Base-by-base conservation (phyloP, 495 filamentous ascomycete species). In the Penicillium bovifimosum region DNA sequence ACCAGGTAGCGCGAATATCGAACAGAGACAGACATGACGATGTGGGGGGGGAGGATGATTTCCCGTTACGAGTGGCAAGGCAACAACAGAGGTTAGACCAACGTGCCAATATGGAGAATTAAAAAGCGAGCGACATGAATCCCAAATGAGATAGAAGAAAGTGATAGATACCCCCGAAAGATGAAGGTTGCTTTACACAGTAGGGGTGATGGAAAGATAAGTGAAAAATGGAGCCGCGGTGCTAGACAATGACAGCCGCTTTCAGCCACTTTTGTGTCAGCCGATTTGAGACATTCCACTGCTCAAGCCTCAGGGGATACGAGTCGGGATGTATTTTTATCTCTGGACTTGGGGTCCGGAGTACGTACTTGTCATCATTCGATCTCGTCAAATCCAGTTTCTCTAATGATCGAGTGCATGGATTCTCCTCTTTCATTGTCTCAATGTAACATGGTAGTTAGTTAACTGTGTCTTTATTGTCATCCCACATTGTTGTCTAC, bases 1-100 rank as follows among this genome's bases (percentile, higher is more conserved):
- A 96, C 72, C 57, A 96, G 83, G 72, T 97, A 96, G 66, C 95
- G 89, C 65, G 92, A 66, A 68, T 87, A 87, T 70, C 83, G 82
- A 54, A 78, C 79, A 43, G 79, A 80, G 52, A 83, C 76, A 34
- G 82, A 81, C 86, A 90, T 90, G 55, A 43, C 76, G 67, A 55
- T 32, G 51, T 56, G 43, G 47, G 53, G 38, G 52, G 41, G 42
- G 47, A 38, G 38, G 39, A 35, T 36, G 29, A 49, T 31, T 50
- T 34, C 33, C 47, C 42, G 35, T 43, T 31, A 48, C 2, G 4
- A 17, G 47, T 46, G 36, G 52, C 46, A 48, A 43, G 44, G 47
- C 50, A 55, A 41, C 33, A 43, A 28, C n/a, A 32, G 16, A 39
- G 14, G 32, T 45, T 24, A 18, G 46, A 24, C 11, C 24, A 26